Evolutionary conservation across 2,329 filamentous ascomycete genomes (phyloP).

Genomic region (Drechslerella dactyloides): DNA sequence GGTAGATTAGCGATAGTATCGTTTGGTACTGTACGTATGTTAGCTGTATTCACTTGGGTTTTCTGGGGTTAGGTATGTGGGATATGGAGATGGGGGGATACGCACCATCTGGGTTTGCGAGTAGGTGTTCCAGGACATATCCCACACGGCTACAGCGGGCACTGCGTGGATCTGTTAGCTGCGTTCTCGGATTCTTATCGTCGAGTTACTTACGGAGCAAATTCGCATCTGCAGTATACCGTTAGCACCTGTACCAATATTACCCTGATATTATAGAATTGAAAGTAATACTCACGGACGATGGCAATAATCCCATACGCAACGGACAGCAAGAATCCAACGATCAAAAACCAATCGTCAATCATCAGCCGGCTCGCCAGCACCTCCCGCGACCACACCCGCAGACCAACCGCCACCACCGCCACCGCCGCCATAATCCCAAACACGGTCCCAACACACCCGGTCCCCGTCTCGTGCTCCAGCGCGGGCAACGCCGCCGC

Average conservation of each 20-base stretch:
- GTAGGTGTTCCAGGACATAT: slow-evolving; percentile 45
- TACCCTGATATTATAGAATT: too few relatives aligned
- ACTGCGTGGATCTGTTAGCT: slow-evolving; percentile 10
- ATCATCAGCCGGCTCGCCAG: slow-evolving; percentile 30
- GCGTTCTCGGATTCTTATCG: not conserved
- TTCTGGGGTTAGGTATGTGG: too few relatives aligned
- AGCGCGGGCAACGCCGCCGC: slow-evolving; percentile 13
- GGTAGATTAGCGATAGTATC: slow-evolving; percentile 29
- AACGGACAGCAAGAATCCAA: slow-evolving; percentile 32
- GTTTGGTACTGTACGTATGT: slow-evolving; percentile 36
- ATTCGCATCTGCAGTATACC: slow-evolving; percentile 18
- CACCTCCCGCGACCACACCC: slow-evolving; percentile 43
- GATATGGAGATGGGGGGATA: not conserved
- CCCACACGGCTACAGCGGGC: slow-evolving; percentile 35
- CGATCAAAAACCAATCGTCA: slow-evolving; percentile 48
- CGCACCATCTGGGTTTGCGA: slow-evolving; percentile 27
- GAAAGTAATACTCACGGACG: slow-evolving; percentile 43
- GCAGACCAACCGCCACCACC: slow-evolving; percentile 13
- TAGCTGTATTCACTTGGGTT: not conserved
- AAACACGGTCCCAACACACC: slow-evolving; percentile 12
- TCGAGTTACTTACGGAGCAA: slow-evolving; percentile 18
- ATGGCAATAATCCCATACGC: slow-evolving; percentile 31
- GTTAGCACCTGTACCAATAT: slow-evolving; percentile 15
- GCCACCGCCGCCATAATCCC: slow-evolving; percentile 26
- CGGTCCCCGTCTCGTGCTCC: slow-evolving; percentile 14